Conservation (phyloP, 164 flowering plant species). For the Vitis amurensis region DNA sequence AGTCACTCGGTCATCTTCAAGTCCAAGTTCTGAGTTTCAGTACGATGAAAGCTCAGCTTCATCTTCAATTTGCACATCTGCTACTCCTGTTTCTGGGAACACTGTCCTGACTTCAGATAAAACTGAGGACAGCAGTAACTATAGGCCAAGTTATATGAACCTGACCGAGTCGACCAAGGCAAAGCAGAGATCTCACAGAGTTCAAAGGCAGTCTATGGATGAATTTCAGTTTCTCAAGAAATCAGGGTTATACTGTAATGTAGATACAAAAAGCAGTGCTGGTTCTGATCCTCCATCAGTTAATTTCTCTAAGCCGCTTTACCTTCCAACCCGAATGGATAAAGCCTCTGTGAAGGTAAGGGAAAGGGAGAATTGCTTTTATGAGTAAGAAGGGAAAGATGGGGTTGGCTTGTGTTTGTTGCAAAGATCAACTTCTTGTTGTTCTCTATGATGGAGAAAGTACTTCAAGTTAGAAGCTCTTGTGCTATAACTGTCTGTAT, state of each 20-base stretch:
- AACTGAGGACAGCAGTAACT: slow-evolving; percentile 41
- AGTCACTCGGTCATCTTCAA: slow-evolving; percentile 64
- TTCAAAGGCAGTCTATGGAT: slow-evolving; percentile 75
- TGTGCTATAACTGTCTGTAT: not conserved
- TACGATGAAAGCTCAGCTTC: slow-evolving; percentile 80
- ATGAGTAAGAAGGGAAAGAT: slow-evolving; percentile 14
- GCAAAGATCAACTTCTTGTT: slow-evolving; percentile 67
- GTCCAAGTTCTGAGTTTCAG: slow-evolving; percentile 72
- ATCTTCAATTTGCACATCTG: slow-evolving; percentile 72
- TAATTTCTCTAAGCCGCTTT: slow-evolving; percentile 40
- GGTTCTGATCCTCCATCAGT: slow-evolving; percentile 44
- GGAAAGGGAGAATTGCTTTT: slow-evolving; percentile 32
- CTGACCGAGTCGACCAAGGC: slow-evolving; percentile 81
- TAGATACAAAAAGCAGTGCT: slow-evolving; percentile 55
- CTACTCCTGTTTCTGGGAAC: slow-evolving; percentile 70
- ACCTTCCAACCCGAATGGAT: slow-evolving; percentile 36
- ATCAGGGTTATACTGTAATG: slow-evolving; percentile 37
- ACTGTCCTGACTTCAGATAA: slow-evolving; percentile 46
- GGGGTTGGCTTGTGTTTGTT: slow-evolving; percentile 6
- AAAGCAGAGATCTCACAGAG: slow-evolving; percentile 57
- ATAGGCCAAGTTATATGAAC: slow-evolving; percentile 72
- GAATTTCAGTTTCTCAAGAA: slow-evolving; percentile 69
- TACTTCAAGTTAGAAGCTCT: not conserved
- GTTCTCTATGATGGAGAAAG: slow-evolving; percentile 16
- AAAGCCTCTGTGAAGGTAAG: slow-evolving; percentile 37